Evolutionary conservation across 192 early-diverging fungal species (phyloP).

Genomic region (Linnemannia elongata): DNA sequence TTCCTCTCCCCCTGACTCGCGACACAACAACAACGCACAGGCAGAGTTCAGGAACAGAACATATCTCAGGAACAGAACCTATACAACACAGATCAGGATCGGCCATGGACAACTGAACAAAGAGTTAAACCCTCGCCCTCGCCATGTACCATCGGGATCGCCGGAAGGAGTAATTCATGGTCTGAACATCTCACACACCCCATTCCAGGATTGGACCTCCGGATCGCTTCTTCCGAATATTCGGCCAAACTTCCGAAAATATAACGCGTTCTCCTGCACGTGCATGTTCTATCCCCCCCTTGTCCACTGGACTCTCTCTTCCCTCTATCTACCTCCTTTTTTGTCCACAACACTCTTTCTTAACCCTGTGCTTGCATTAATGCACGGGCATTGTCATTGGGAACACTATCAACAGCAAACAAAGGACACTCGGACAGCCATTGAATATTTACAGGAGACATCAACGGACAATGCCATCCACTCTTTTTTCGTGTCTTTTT

Average conservation of each 20-base stretch:
- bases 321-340: background rate
- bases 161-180: background rate
- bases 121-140: background rate
- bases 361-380: no score
- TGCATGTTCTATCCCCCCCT: background rate
- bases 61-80: background rate
- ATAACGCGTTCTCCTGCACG: background rate
- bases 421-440: background rate
- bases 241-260: slow-evolving; percentile 2
- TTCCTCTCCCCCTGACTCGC: background rate
- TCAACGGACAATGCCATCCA: no score
- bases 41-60: background rate
- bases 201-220: slow-evolving; percentile 1
- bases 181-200: background rate
- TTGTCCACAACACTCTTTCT: no score
- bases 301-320: background rate
- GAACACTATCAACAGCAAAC: background rate
- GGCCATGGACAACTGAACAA: background rate
- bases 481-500: background rate
- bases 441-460: no score
- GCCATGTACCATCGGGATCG: background rate
- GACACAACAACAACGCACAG: background rate
- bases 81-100: background rate
- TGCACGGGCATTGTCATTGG: no score
- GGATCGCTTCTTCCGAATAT: slow-evolving; percentile 9